Base-by-base conservation (phyloP, 768 basidiomycete genomes). In the Coprinopsis marcescibilis region DNA sequence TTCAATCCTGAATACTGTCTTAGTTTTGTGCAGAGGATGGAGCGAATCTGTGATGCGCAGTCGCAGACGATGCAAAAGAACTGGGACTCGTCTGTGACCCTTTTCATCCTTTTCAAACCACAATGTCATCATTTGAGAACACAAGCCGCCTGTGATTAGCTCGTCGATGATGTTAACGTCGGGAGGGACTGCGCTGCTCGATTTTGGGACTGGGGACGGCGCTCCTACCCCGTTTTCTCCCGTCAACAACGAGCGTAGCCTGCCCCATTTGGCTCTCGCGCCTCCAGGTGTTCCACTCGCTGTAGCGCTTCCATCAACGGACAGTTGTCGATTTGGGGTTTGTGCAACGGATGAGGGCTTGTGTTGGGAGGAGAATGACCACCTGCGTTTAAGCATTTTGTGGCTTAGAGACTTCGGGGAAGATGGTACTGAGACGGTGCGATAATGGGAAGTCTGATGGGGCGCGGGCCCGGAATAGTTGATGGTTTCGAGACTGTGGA, bases 41-140 rank as follows among this genome's bases (percentile, higher is more conserved):
- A 93, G 59, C 50, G 88, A 90, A 63, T 94, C 91, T 56, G 83
- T 89, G 49, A 94, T 77, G 10, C 86, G 84, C 46, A 94, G 83
- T 30, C 89, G 78, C 38, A 94, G 70, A 20, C 89, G 80, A 59
- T 92, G 84, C 43, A 93, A 72, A 39, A 92, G 69, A 24, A 83
- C 64, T 4, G 88, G 85, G n/a, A 90, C 70, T 17, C 91, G 80
- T n/a, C 89, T 71, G 46, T 83, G 78, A n/a, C 71, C 80, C 54
- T 81, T 83, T 65, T 94, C 90, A 60, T 93, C 92, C 24, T 82
- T 81, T 56, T 93, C 89, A 51, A 92, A 82, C 81, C 87, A 89
- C 54, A 94, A 72, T 23, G 81, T 76, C 29, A 90, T 63, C 76
- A 93, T 83, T 25, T 91, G 68, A 13, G 81, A 76, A 1, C 87